phyloP scores from a whole-genome alignment of 2,329 filamentous ascomycete genomes.

The Ophiocordyceps camponoti-floridani region DNA sequence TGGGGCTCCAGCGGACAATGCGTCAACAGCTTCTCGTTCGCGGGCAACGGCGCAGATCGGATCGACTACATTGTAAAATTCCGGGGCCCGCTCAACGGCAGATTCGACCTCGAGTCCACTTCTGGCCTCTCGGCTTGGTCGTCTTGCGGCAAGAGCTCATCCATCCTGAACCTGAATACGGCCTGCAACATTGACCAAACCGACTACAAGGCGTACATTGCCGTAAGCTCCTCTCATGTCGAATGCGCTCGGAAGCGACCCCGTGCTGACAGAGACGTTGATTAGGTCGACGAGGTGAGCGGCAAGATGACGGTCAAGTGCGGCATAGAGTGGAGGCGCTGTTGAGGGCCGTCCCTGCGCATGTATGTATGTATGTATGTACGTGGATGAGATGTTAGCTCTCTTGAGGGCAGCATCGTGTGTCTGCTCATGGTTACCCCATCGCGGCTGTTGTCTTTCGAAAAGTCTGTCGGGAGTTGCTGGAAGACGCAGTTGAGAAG shows the following conservation, averaged over 20 bases:
- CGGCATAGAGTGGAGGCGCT: constrained; percentile 6
- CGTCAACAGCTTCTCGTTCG: background rate
- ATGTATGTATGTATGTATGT: background rate
- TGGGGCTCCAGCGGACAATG: background rate
- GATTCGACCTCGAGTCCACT: background rate
- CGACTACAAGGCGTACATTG: background rate
- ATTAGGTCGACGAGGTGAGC: constrained; percentile 8
- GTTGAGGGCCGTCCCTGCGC: background rate
- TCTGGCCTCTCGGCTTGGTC: background rate
- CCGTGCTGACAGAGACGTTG: background rate
- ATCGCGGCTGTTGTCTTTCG: too few species aligned
- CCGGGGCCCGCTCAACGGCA: background rate
- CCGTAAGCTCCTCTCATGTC: background rate
- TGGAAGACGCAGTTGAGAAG: too few species aligned
- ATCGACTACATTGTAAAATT: background rate
- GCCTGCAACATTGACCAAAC: background rate
- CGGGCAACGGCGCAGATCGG: background rate
- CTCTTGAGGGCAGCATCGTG: too few species aligned
- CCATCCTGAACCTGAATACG: background rate
- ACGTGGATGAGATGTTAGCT: background rate
- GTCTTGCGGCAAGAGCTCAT: background rate
- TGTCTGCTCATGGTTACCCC: too few species aligned
- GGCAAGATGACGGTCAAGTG: constrained; percentile 10
- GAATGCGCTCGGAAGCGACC: background rate
- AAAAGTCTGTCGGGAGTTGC: too few species aligned